Percentiles rank a stretch among this genome's conserved stretches.
Conservation (phyloP, 177 flowering plant species). For the Vitis hybrid region DNA sequence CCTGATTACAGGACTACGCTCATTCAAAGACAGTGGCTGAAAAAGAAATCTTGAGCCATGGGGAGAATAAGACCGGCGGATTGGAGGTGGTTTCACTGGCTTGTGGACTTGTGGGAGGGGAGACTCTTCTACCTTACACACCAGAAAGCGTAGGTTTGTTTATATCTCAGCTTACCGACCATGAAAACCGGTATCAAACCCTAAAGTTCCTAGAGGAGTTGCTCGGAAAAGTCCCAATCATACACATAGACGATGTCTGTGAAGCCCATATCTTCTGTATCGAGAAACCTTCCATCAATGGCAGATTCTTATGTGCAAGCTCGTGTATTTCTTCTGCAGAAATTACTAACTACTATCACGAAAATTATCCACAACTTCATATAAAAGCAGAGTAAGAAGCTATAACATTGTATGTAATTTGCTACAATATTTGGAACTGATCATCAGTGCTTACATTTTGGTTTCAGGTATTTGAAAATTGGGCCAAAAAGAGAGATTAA, state of each 20-base stretch:
- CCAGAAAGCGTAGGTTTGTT: not conserved
- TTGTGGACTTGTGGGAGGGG: constrained; percentile 32
- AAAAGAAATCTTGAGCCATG: constrained; percentile 22
- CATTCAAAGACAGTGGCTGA: constrained; percentile 28
- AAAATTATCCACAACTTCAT: not conserved
- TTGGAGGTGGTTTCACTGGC: constrained; percentile 28
- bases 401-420: not conserved
- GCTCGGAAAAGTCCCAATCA: constrained; percentile 22
- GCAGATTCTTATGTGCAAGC: constrained; percentile 39
- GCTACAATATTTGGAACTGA: no score
- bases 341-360: constrained; percentile 5
- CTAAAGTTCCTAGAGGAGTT: constrained; percentile 22
- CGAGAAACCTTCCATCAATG: constrained; percentile 27
- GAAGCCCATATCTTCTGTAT: constrained; percentile 40
- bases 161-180: constrained; percentile 14
- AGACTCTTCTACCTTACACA: constrained; percentile 8
- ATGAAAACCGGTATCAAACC: not conserved
- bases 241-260: constrained; percentile 30
- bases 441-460: not conserved
- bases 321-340: constrained; percentile 6
- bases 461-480: constrained; percentile 3
- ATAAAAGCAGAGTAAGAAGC: not conserved
- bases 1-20: constrained; percentile 9
- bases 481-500: not conserved
- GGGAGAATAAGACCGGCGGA: not conserved